Conservation (phyloP, 805 yeast genomes). For the Candida silvatica region DNA sequence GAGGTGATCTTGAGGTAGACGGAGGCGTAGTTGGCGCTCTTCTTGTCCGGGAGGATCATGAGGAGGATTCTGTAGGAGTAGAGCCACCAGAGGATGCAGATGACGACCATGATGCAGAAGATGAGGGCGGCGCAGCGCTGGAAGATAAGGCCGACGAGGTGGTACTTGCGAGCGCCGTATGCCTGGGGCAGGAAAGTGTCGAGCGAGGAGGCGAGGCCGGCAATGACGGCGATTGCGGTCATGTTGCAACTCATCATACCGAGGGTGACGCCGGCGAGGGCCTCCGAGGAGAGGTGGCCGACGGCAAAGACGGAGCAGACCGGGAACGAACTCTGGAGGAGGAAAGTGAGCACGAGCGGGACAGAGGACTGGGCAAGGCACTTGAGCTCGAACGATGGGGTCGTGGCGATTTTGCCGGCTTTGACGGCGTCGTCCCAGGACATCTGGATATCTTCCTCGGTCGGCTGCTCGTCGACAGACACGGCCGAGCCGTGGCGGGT, state of each 20-base stretch:
- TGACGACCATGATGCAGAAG: constrained; percentile 41
- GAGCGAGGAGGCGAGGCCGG: constrained; percentile 71
- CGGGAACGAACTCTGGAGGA: constrained; percentile 63
- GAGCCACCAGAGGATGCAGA: constrained; percentile 52
- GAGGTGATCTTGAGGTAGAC: constrained; percentile 46
- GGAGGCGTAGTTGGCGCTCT: constrained; percentile 45
- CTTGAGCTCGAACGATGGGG: constrained; percentile 28
- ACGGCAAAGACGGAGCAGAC: constrained; percentile 74
- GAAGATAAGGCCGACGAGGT: constrained; percentile 59
- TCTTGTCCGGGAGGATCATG: constrained; percentile 33
- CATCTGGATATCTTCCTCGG: constrained; percentile 16
- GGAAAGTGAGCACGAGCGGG: constrained; percentile 59
- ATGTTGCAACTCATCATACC: constrained; percentile 76
- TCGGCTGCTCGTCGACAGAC: not conserved
- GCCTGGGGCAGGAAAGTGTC: constrained; percentile 78
- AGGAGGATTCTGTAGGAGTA: constrained; percentile 42
- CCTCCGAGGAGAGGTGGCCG: constrained; percentile 62
- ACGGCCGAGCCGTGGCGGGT: not conserved
- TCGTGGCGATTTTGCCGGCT: constrained; percentile 36
- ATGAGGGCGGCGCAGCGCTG: constrained; percentile 57
- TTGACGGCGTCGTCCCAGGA: constrained; percentile 27
- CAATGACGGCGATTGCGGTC: constrained; percentile 65
- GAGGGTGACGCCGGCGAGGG: constrained; percentile 67
- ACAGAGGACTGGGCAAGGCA: constrained; percentile 33
- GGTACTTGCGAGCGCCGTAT: constrained; percentile 57